Evolutionary conservation across 176 grass and related monocot genomes (phyloP), one percentile per base, ranked within the genome.

Genomic region (Triticum dicoccoides): DNA sequence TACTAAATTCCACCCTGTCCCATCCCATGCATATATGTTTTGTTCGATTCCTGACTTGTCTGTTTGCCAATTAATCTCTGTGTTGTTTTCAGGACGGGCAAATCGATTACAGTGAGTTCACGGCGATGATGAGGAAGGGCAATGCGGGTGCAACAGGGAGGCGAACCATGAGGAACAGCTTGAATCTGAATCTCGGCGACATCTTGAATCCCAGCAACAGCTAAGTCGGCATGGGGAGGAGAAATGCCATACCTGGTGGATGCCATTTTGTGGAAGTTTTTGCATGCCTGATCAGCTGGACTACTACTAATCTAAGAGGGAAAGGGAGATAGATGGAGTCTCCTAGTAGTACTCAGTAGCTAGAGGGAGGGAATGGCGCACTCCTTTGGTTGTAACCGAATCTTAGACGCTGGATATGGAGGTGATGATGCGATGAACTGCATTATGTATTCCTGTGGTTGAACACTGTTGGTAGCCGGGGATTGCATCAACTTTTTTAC

Each of bases 111-210:
- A 89, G 86, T 0, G 96, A 98, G 86, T 98, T 98, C 69, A 49
- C 92, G 0, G 90, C 93, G 1, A 98, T 98, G 96, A 98, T 98
- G 96, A 94, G 96, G 37, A 98, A 96, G 65, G 96, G 96, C 82
- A 96, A 92, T 65, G 90, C 88, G 4, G 91, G 81, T 3, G 93
- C 64, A 38, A 27, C 85, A 54, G 96, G 90, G 77, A 98, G 93
- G 73, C 91, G 90, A 54, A 91, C 92, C 77, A 98, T 91, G 88
- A 86, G 93, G 84, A 89, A 82, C 88, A 92, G 68, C 65, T 84
- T 98, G 79, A 71, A 82, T 42, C 47, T 95, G 66, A 91, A 92
- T 89, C 86, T 98, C 66, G 91, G 91, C 11, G 96, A 98, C 33
- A 92, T 84, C 58, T 82, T 98, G 29, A 90, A 93, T 41, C 84